Conservation (phyloP, 129 eudicot species). For the Helianthus tuberosus region DNA sequence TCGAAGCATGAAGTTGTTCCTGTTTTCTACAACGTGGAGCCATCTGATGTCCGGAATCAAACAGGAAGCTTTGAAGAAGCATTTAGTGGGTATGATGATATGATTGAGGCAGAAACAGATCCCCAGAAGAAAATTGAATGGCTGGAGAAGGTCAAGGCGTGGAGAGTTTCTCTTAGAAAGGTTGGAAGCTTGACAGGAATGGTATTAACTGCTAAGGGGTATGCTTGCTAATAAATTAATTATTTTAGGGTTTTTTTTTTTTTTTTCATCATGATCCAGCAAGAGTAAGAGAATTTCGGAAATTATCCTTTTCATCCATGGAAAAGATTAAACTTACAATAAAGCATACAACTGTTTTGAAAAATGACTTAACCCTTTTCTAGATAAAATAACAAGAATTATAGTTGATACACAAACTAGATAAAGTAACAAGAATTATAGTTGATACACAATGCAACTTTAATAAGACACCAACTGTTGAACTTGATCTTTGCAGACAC, state of each 20-base stretch:
- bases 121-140: constrained; percentile 3
- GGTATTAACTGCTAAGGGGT: constrained; percentile 23
- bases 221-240: background rate
- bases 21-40: constrained; percentile 29
- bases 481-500: background rate
- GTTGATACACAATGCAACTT: no score
- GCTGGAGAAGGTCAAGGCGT: constrained; percentile 14
- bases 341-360: no score
- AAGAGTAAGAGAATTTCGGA: no score
- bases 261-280: no score
- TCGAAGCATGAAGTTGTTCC: constrained; percentile 20
- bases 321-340: no score
- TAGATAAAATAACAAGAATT: no score
- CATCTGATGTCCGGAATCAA: constrained; percentile 30
- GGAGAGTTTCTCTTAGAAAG: constrained; percentile 18
- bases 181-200: constrained; percentile 24
- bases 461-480: background rate
- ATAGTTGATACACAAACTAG: no score
- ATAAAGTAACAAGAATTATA: no score
- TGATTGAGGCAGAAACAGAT: constrained; percentile 1
- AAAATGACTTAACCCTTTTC: no score
- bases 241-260: no score
- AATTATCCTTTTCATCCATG: no score
- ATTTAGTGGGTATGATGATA: constrained; percentile 15
- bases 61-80: constrained; percentile 23